Evolutionary conservation across 164 flowering plant species (phyloP).

Genomic region (Cinnamomum chago): DNA sequence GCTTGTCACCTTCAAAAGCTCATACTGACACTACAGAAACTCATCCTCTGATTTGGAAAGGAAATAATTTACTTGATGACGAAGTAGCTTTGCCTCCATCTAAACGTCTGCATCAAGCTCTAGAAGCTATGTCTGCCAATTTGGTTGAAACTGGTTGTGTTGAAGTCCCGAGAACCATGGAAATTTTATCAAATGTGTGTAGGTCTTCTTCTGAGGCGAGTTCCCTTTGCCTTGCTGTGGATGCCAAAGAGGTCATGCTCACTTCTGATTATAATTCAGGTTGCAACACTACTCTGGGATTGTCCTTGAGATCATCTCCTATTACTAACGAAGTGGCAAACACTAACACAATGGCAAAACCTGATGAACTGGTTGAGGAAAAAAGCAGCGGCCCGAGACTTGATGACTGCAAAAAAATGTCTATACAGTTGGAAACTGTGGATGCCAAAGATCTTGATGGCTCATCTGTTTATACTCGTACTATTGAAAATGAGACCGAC

Average conservation of each 20-base stretch:
- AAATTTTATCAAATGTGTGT: constrained; percentile 17
- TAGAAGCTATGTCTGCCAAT: constrained; percentile 93
- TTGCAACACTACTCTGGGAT: constrained; percentile 13
- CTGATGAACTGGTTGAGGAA: constrained; percentile 10
- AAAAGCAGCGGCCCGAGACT: constrained; percentile 10
- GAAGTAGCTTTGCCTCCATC: constrained; percentile 97
- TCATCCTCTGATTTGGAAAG: constrained; percentile 30
- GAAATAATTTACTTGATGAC: constrained; percentile 50
- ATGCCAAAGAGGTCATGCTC: constrained; percentile 12
- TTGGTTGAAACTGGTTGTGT: constrained; percentile 52
- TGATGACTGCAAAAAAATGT: constrained; percentile 14
- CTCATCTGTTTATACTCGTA: constrained; percentile 7
- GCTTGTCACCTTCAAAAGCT: constrained; percentile 28
- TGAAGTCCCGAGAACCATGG: constrained; percentile 18
- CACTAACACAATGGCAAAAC: constrained; percentile 14
- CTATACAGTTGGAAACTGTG: constrained; percentile 12
- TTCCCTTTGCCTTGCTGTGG: constrained; percentile 16
- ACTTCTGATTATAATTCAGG: constrained; percentile 12
- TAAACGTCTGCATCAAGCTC: constrained; percentile 84
- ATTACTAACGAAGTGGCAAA: constrained; percentile 4
- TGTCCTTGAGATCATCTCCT: constrained; percentile 18
- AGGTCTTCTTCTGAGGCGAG: constrained; percentile 13
- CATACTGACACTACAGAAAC: constrained; percentile 17
- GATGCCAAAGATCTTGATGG: constrained; percentile 14
- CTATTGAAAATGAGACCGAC: constrained; percentile 5